Base-by-base conservation (phyloP, 768 basidiomycete genomes). In the Rhodotorula kratochvilovae region DNA sequence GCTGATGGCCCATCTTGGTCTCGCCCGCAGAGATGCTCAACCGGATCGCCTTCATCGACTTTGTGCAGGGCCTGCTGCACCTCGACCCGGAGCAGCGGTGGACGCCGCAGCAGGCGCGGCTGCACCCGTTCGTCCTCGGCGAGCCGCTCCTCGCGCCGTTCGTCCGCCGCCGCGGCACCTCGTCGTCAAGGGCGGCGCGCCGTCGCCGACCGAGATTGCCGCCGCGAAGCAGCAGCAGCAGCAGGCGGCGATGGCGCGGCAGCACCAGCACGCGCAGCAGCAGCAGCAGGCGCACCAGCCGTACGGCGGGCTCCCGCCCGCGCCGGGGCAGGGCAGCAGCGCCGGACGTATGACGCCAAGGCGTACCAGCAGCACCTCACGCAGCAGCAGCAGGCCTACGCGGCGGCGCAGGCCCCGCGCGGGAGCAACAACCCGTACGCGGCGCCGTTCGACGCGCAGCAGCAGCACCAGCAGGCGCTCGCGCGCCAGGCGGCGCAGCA, bases 61-160 rank as follows among this genome's bases (percentile, higher is more conserved):
- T 99, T 81, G 95, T 93, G 67, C 88, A 90, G 80, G 96, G 96
- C 45, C 84, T 98, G 31, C 84, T 99, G 71, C 89, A 96, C 79
- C 82, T 99, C 82, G 92, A 98, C 78, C 95, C 96, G 27, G 87
- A 95, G 66, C 90, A 91, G 68, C 86, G 96, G 66, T 99, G 96
- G 96, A 89, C 94, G 19, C 95, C 96, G 35, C 92, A 96, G 78
- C 94, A 99, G 81, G 96, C 96, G 50, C 85, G 89, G 61, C 82
- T 90, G 78, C 96, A 99, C 80, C 96, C 96, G 4, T 99, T 98
- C 82, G 96, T 99, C 76, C 96, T 93, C 11, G 95, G 95, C 62
- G 96, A 98, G 81, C 94, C 93, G 79, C 96, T 89, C 79, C 88
- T 87, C 23, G 58, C 67, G 4, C 77, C 77, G 3, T 77, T 76